Conservation (phyloP, 345 rosid species). For the Microcos paniculata region DNA sequence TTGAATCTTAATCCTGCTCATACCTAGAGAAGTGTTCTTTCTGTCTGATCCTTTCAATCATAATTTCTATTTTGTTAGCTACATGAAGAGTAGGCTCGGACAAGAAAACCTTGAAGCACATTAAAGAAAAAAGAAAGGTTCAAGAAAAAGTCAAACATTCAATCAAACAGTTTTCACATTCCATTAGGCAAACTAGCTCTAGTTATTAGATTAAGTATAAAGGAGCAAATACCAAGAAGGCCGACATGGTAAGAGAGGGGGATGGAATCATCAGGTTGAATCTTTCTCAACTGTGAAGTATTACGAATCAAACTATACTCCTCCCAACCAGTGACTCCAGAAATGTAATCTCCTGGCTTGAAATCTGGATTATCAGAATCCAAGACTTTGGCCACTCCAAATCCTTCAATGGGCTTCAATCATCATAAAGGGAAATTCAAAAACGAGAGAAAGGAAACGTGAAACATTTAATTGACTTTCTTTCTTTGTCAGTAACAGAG, state of each 20-base stretch:
- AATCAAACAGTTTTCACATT: no score
- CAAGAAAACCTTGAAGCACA: not conserved
- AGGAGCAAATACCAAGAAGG: slow-evolving; percentile 57
- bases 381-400: slow-evolving; percentile 65
- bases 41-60: not conserved
- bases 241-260: slow-evolving; percentile 74
- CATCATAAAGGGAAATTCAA: not conserved
- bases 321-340: slow-evolving; percentile 76
- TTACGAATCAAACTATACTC: slow-evolving; percentile 57
- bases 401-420: slow-evolving; percentile 62
- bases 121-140: no score
- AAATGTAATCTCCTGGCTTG: slow-evolving; percentile 55
- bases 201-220: not conserved
- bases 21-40: not conserved
- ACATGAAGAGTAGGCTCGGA: not conserved
- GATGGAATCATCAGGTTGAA: slow-evolving; percentile 39
- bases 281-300: slow-evolving; percentile 44
- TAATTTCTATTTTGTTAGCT: not conserved
- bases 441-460: no score
- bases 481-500: no score
- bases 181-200: not conserved
- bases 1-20: not conserved
- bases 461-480: no score
- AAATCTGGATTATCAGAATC: slow-evolving; percentile 57
- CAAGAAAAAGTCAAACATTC: not conserved